Percentiles rank a stretch among this genome's conserved stretches.
phyloP scores from a whole-genome alignment of 2,329 filamentous ascomycete species.

The Ophiostoma perfectum region DNA sequence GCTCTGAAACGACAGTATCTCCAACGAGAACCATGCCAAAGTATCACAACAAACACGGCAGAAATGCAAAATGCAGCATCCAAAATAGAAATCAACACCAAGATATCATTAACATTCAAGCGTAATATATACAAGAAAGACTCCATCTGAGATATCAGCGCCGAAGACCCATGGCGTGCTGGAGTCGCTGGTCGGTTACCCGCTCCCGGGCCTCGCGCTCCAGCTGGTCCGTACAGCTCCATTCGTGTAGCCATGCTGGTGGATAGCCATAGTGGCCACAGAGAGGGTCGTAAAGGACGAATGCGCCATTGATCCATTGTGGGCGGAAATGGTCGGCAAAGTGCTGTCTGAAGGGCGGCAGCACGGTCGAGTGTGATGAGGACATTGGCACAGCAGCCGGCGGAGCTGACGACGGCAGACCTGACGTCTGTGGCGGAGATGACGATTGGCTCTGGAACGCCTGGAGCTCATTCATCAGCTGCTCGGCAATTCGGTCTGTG shows the following conservation, averaged over 20 bases:
- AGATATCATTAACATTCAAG: slow-evolving; percentile 1
- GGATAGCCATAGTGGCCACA: slow-evolving; percentile 16
- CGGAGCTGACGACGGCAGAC: not conserved
- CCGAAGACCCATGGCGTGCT: not conserved
- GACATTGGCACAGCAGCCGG: not conserved
- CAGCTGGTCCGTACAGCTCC: slow-evolving; percentile 25
- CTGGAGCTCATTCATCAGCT: slow-evolving; percentile 15
- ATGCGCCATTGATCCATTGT: not conserved
- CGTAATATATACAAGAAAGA: not conserved
- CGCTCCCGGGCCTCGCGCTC: slow-evolving; percentile 17
- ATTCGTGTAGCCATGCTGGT: slow-evolving; percentile 20
- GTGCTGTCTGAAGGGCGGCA: not conserved
- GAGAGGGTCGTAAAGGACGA: slow-evolving; percentile 20
- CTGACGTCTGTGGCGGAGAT: not conserved
- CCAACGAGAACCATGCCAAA: not conserved
- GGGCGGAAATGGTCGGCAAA: not conserved
- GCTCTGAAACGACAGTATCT: not conserved
- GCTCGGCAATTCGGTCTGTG: slow-evolving; percentile 16
- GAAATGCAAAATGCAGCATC: not conserved
- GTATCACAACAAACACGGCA: not conserved
- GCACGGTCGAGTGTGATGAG: not conserved
- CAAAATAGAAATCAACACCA: not conserved
- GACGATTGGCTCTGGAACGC: not conserved
- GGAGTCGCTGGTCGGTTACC: slow-evolving; percentile 12
- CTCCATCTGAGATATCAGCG: not conserved